Conservation (phyloP, 163 green algal genomes). For the Chlorella variabilis region DNA sequence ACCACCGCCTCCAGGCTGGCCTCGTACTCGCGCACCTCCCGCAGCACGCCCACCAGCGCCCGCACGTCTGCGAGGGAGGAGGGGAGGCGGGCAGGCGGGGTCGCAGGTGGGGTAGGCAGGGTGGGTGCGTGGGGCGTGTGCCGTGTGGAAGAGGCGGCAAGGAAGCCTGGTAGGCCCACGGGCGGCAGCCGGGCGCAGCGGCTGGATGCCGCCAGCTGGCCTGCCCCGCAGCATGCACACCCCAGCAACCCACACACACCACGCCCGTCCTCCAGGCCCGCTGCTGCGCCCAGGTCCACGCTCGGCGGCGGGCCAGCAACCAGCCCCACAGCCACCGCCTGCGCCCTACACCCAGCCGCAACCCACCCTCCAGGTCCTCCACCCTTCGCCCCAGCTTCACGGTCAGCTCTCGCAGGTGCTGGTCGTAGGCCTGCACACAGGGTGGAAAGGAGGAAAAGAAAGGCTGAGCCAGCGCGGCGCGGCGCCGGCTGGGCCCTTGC, state of each 20-base stretch:
- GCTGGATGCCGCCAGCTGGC: no score
- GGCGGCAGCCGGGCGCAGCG: no score
- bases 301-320: no score
- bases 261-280: no score
- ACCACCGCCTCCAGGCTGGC: slow-evolving; percentile 86
- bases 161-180: no score
- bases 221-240: no score
- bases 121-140: neutral
- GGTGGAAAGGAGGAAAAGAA: no score
- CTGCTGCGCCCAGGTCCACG: no score
- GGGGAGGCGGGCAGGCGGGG: neutral
- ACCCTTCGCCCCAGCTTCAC: slow-evolving; percentile 86
- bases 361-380: slow-evolving; percentile 83
- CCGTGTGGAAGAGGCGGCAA: no score
- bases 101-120: neutral
- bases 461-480: no score
- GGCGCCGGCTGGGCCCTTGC: no score
- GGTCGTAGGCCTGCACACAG: slow-evolving; percentile 43
- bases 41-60: slow-evolving; percentile 82
- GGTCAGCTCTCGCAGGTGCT: slow-evolving; percentile 81
- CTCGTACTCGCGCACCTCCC: slow-evolving; percentile 89
- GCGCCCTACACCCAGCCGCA: neutral
- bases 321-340: no score
- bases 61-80: slow-evolving; percentile 70
- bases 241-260: neutral